Evolutionary conservation across 2,329 filamentous ascomycete genomes (phyloP).

Genomic region (Penicillium frequentans): DNA sequence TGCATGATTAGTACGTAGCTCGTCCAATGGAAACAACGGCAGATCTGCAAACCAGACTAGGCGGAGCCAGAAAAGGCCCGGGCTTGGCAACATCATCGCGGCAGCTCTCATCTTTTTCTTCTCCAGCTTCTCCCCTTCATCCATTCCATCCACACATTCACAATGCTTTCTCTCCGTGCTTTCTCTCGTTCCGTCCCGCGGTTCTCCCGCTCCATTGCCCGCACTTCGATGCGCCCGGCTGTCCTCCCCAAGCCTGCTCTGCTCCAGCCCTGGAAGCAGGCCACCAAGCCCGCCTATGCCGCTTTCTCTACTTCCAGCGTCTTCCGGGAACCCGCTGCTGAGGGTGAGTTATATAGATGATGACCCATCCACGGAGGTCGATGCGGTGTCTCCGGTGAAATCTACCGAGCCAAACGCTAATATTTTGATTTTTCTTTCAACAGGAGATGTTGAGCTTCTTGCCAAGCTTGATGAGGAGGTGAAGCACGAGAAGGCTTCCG

Average conservation of each 20-base stretch:
- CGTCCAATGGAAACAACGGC: constrained; percentile 13
- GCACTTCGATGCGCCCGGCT: constrained; percentile 50
- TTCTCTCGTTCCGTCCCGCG: constrained; percentile 68
- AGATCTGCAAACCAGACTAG: constrained; percentile 13
- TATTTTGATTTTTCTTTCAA: constrained; percentile 3
- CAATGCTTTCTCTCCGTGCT: constrained; percentile 69
- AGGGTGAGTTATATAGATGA: constrained; percentile 38
- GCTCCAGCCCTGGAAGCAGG: constrained; percentile 51
- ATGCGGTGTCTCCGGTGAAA: not conserved
- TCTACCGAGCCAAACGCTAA: constrained; percentile 1
- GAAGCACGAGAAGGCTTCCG: constrained; percentile 78
- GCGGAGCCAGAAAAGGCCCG: constrained; percentile 18
- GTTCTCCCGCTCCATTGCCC: constrained; percentile 57
- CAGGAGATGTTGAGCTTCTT: constrained; percentile 74
- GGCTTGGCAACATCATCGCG: constrained; percentile 33
- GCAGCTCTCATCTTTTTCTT: constrained; percentile 23
- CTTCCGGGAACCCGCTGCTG: constrained; percentile 46
- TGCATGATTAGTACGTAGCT: not conserved
- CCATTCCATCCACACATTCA: constrained; percentile 29
- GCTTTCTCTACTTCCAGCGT: constrained; percentile 49
- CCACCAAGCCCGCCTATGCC: constrained; percentile 41
- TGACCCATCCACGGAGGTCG: not conserved
- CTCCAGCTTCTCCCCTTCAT: constrained; percentile 15
- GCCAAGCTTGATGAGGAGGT: constrained; percentile 85
- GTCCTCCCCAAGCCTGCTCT: constrained; percentile 52